Base-by-base conservation (phyloP, 2,329 filamentous ascomycete species). In the Calonectria crousiana region DNA sequence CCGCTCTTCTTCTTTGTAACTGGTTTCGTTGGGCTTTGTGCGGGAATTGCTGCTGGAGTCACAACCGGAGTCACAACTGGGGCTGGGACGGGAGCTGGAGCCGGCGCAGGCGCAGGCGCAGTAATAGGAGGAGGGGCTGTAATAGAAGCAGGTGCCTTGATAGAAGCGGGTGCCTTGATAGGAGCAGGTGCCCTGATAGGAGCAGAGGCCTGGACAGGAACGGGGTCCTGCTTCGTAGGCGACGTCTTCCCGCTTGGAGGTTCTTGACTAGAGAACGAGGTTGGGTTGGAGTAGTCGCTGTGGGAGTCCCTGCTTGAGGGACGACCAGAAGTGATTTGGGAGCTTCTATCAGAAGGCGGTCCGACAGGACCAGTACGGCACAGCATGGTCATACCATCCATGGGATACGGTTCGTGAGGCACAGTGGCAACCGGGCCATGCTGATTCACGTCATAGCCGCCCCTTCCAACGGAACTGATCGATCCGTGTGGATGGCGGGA, bases 361-460 rank as follows among this genome's bases (percentile, higher is more conserved):
- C 92, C 94, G 56, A 94, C 92, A 72, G 93, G 90, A 8, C 93
- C 94, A 49, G 94, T 93, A 74, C 95, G 92, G 85, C 96, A 98
- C 76, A 98, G 93, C 91, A 98, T 98, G 0, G 96, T 98, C 95
- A 98, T 98, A 6, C 96, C 96, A 82, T 98, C 96, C 84, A 94
- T 92, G 0, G 96, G 96, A 83, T 98, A 98, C 13, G 97, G 95
- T 79, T 98, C 97, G 80, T 98, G 95, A 18, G 96, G 95, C 3
- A 98, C 91, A 18, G 91, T 86, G 5, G 92, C 89, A 74, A 95
- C 91, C 30, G 92, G 89, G 4, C 89, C 90, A 62, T 85, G 83
- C 76, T 95, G 92, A 71, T 86, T 87, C 49, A 83, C 78, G 73
- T 92, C 90, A 64, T 85, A 86, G 32, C 80, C 58, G 76, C 74